Evolutionary conservation across 495 filamentous ascomycete species (phyloP).

Genomic region (Halenospora varia): DNA sequence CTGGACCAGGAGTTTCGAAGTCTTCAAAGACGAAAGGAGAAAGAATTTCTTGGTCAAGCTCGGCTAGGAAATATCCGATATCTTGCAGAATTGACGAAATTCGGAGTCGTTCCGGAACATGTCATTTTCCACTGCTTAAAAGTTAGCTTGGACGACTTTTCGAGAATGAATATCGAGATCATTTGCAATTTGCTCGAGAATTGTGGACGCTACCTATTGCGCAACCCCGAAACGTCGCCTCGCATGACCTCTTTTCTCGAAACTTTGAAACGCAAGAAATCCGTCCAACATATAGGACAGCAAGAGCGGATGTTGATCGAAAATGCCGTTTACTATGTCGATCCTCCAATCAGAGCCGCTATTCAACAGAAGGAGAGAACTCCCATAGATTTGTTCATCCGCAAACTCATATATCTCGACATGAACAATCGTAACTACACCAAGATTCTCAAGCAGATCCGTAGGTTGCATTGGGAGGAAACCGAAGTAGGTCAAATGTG

Average conservation of each 20-base stretch:
- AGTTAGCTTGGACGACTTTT: conserved; percentile 96
- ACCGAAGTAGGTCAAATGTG: conserved; percentile 54
- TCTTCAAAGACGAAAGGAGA: conserved; percentile 95
- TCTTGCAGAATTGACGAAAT: conserved; percentile 95
- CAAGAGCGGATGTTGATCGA: conserved; percentile 98
- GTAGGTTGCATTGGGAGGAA: conserved; percentile 97
- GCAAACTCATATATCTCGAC: conserved; percentile 86
- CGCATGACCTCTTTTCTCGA: conserved; percentile 92
- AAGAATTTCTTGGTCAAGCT: conserved; percentile 93
- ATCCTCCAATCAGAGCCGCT: conserved; percentile 87
- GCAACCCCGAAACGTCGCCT: conserved; percentile 89
- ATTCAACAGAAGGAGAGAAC: conserved; percentile 96
- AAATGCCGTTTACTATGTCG: conserved; percentile 97
- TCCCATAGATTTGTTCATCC: conserved; percentile 86
- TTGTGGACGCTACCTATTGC: conserved; percentile 89
- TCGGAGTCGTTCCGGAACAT: conserved; percentile 96
- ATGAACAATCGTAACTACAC: conserved; percentile 92
- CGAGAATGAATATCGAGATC: conserved; percentile 97
- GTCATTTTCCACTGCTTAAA: conserved; percentile 99
- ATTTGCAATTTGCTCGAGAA: conserved; percentile 97
- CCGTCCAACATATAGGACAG: conserved; percentile 88
- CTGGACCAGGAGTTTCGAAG: conserved; percentile 97
- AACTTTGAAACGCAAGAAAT: conserved; percentile 93
- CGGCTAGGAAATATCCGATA: conserved; percentile 94
- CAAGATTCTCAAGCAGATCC: conserved; percentile 86